Evolutionary conservation across 2,329 filamentous ascomycete species (phyloP), one percentile per base, ranked within the genome.

Genomic region (Fusarium clavum): DNA sequence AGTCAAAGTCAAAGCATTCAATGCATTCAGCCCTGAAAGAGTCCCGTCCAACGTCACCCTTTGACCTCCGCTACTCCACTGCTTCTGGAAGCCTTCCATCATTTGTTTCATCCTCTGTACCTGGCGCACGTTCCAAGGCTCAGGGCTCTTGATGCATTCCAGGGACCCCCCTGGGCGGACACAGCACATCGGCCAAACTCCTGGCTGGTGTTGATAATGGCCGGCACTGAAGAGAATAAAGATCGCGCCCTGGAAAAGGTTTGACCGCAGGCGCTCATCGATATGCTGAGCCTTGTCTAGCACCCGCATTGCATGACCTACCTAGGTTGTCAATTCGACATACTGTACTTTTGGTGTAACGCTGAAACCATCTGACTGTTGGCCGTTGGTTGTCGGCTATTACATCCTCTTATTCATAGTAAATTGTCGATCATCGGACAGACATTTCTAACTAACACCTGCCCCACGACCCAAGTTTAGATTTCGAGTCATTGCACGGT

Each of bases 51-150:
- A 70, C 49, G 67, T 67, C 62, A 70, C 54, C 41, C 49, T 59
- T 49, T 43, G 20, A 18, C 48, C 25, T 47, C 16, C 18, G 49
- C 25, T 58, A 41, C 57, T 67, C 73, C 73, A 75, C 73, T 74
- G 60, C 73, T 75, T 75, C 73, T 75, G 68, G 73, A 75, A 75
- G 68, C 48, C 64, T 75, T 75, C 73, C 55, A 73, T 75, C 22
- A 57, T 57, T 69, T 75, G 73, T 75, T 75, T 72, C 70, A 74
- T 71, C 69, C 69, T 70, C 57, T 64, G 57, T 56, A 67, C 73
- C 57, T 68, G 57, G 65, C 70, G 71, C 69, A 67, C 41, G 67
- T 54, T 46, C 65, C 61, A 71, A 51, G 57, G 70, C 51, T n/a
- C 40, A 54, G 45, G 43, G 48, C 52, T 52, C 51, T 32, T 32